Evolutionary conservation across 176 grass and related monocot species (phyloP).

Genomic region (Elymus sibiricus): DNA sequence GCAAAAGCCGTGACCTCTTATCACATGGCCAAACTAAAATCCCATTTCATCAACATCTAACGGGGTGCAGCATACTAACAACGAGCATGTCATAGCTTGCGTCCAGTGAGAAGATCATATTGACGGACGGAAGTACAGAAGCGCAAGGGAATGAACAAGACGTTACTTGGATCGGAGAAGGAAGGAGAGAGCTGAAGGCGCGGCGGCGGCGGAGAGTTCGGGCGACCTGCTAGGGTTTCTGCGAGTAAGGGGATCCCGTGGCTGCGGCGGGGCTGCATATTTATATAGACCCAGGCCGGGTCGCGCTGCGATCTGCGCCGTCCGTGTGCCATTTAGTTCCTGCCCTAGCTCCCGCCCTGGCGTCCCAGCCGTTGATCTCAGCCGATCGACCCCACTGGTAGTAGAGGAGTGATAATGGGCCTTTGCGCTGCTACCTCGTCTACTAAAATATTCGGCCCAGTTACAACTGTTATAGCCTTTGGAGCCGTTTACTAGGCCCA

Average conservation of each 20-base stretch:
- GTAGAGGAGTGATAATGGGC: background rate
- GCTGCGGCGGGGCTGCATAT: background rate
- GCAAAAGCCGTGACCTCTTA: background rate
- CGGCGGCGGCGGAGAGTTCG: conserved; percentile 22
- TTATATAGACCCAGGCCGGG: background rate
- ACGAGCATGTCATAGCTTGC: background rate
- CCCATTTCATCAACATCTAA: background rate
- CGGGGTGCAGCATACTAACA: background rate
- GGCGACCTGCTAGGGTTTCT: conserved; percentile 25
- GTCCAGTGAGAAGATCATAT: background rate
- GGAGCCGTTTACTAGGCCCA: background rate
- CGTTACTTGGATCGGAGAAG: conserved; percentile 36
- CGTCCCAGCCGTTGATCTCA: conserved; percentile 20
- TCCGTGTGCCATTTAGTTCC: background rate
- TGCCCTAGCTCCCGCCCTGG: no score
- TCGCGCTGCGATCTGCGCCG: background rate
- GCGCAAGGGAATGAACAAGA: no score
- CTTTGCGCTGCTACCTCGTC: background rate
- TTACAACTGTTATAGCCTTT: background rate
- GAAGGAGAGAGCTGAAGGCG: background rate
- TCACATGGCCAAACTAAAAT: background rate
- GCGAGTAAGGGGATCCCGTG: background rate
- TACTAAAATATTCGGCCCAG: background rate
- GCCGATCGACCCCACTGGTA: background rate
- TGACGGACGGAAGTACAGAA: background rate